These are phyloP conservation scores for Musa acuminata DNA, from an alignment of 176 grass and related monocot genomes.

Conservation along the genomic window DNA sequence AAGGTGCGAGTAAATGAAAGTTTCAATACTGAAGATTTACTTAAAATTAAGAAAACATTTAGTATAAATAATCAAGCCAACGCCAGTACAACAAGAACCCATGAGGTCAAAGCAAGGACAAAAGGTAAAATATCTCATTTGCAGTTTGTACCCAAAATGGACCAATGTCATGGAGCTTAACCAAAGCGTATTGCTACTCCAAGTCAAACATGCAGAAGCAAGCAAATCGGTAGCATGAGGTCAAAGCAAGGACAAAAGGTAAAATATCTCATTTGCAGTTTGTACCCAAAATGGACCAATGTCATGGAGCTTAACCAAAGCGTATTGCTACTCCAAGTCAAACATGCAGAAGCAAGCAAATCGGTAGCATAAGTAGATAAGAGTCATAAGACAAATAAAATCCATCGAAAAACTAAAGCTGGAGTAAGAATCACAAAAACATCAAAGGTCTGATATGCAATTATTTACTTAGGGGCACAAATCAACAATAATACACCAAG, in stretches of 20 bases:
- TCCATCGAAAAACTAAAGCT: too few species aligned
- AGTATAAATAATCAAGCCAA: background rate
- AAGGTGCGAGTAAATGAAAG: background rate
- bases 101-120: background rate
- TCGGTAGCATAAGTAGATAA: background rate
- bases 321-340: background rate
- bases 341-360: background rate
- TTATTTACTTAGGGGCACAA: background rate
- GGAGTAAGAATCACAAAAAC: too few species aligned
- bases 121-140: too few species aligned
- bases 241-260: too few species aligned
- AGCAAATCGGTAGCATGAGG: too few species aligned
- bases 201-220: too few species aligned
- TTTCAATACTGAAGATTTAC: background rate
- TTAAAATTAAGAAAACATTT: background rate
- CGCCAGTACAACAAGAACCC: background rate
- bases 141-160: too few species aligned
- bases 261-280: background rate
- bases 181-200: too few species aligned
- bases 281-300: background rate
- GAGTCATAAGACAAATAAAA: background rate
- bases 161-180: too few species aligned
- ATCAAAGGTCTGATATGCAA: too few species aligned
- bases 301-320: background rate
- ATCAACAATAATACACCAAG: background rate